A percentile compares a stretch with the other conserved stretches of the same genome.
These are phyloP conservation scores for Allium sativum DNA, from an alignment of 106 monocot genomes.

Conservation along the genomic window DNA sequence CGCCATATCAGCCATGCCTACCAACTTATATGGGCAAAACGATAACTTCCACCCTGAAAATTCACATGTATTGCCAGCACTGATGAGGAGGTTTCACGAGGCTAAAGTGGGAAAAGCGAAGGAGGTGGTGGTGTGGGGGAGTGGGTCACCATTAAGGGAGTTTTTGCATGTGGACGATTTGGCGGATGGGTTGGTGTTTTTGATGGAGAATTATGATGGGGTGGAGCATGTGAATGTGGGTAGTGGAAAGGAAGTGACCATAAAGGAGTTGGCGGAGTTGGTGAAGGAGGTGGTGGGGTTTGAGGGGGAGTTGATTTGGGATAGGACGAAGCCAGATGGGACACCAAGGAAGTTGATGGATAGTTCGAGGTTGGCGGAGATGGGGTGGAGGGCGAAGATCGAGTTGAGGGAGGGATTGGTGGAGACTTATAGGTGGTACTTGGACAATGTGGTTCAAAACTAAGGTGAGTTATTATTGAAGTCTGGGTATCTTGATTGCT, in stretches of 20 bases:
- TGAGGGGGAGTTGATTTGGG: slow-evolving; percentile 74
- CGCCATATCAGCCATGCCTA: slow-evolving; percentile 95
- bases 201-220: slow-evolving; percentile 73
- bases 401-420: slow-evolving; percentile 54
- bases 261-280: slow-evolving; percentile 85
- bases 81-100: slow-evolving; percentile 80
- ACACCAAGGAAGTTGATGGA: slow-evolving; percentile 97
- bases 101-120: slow-evolving; percentile 47
- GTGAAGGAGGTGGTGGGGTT: slow-evolving; percentile 87
- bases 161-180: slow-evolving; percentile 91
- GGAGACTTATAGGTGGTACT: slow-evolving; percentile 93
- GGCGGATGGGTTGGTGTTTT: slow-evolving; percentile 73
- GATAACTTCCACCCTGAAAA: slow-evolving; percentile 99
- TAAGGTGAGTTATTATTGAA: slow-evolving; percentile 3
- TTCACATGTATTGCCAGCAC: slow-evolving; percentile 83
- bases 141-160: slow-evolving; percentile 77
- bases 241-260: slow-evolving; percentile 78
- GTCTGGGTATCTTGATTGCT: slow-evolving; percentile 1
- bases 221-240: slow-evolving; percentile 88
- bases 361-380: slow-evolving; percentile 45
- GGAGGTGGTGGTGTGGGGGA: slow-evolving; percentile 89
- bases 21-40: slow-evolving; percentile 82
- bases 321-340: slow-evolving; percentile 71
- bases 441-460: slow-evolving; percentile 34
- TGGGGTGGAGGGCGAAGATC: slow-evolving; percentile 81